phyloP scores from a whole-genome alignment of 2,329 filamentous ascomycete genomes.

The Colletotrichum scovillei region DNA sequence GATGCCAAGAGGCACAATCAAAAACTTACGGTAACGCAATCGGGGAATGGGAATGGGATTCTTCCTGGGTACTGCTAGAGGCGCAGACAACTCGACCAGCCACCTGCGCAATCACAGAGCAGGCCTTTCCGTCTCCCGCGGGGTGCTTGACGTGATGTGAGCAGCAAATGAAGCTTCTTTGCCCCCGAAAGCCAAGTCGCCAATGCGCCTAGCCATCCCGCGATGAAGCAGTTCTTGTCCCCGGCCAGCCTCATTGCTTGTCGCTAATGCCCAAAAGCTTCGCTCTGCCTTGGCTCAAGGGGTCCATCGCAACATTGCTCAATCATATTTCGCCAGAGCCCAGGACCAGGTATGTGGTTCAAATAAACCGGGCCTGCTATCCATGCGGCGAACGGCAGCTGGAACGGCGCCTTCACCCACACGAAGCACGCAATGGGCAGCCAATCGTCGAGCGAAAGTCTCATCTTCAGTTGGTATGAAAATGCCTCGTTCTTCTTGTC shows the following conservation, averaged over 20 bases:
- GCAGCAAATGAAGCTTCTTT: not conserved
- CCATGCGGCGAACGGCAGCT: conserved; percentile 24
- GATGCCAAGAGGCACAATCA: conserved; percentile 23
- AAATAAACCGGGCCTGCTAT: conserved; percentile 3
- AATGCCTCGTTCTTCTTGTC: not conserved
- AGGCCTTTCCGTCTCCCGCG: not conserved
- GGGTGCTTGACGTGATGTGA: not conserved
- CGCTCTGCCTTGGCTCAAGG: conserved; percentile 20
- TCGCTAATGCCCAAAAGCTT: conserved; percentile 25
- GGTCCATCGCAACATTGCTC: not conserved
- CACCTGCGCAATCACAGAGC: not conserved
- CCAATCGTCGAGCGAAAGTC: not conserved
- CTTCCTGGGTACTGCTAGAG: not conserved
- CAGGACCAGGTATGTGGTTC: conserved; percentile 8
- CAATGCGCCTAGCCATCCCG: not conserved
- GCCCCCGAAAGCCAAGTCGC: not conserved
- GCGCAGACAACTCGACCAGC: not conserved
- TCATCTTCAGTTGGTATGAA: not conserved
- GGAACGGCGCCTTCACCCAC: conserved; percentile 26
- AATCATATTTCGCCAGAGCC: not conserved
- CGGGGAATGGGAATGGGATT: conserved; percentile 11
- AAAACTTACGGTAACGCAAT: conserved; percentile 30
- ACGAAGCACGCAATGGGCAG: conserved; percentile 18
- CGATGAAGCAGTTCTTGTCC: not conserved
- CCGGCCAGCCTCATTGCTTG: conserved; percentile 25